These are phyloP conservation scores for Ustilago sp. DNA, from an alignment of 1,284 basidiomycete genomes.

Conservation along the genomic window DNA sequence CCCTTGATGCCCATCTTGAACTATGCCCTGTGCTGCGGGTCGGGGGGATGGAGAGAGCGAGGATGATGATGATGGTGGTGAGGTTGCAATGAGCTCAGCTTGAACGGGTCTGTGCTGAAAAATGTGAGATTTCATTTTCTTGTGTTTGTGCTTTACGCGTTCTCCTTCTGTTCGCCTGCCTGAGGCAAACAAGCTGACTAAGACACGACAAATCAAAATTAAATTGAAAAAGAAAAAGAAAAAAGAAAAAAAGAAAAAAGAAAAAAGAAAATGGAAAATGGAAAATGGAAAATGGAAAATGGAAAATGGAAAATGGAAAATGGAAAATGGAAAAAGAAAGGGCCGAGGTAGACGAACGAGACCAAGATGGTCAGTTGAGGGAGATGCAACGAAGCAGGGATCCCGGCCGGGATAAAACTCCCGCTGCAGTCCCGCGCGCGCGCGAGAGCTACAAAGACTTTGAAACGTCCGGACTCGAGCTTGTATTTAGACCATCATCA, in stretches of 20 bases:
- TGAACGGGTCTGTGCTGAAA: neutral
- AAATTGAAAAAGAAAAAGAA: neutral
- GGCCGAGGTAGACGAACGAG: too few relatives aligned
- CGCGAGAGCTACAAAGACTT: too few relatives aligned
- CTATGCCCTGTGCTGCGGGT: neutral
- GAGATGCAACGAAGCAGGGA: too few relatives aligned
- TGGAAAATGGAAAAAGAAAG: too few relatives aligned
- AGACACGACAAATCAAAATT: neutral
- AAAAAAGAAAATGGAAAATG: too few relatives aligned
- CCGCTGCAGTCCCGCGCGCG: too few relatives aligned
- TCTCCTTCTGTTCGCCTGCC: neutral
- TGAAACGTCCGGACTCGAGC: too few relatives aligned
- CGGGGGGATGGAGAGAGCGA: neutral
- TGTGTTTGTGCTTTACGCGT: conserved; percentile 15
- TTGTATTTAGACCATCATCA: too few relatives aligned
- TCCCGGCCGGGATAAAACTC: too few relatives aligned
- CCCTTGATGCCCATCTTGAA: conserved; percentile 72
- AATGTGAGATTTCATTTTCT: neutral
- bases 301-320: too few relatives aligned
- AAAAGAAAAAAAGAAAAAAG: neutral
- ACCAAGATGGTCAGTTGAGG: too few relatives aligned
- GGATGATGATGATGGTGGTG: neutral
- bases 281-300: too few relatives aligned
- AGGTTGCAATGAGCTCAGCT: conserved; percentile 1
- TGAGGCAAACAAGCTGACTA: neutral